Evolutionary conservation across 1,284 basidiomycete genomes (phyloP), one percentile per base, ranked within the genome.

Genomic region (Tylopilus orsonianus): DNA sequence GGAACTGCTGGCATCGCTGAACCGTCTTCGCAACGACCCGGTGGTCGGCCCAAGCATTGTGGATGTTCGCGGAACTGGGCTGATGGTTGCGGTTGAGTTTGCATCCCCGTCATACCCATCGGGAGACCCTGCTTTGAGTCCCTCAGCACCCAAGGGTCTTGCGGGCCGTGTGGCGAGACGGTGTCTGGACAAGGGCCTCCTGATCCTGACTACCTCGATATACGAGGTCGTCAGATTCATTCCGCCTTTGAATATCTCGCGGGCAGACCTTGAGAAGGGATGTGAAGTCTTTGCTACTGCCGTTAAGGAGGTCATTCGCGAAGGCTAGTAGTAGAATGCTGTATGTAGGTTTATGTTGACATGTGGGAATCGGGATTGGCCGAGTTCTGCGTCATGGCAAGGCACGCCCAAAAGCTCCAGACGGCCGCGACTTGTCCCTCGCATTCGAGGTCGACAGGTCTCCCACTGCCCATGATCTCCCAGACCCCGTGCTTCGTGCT

Each of bases 21-120:
- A 82, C 27, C 68, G 65, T 27, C 66, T 91, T n/a, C 73, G 73
- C 41, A 58, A 71, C 10, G 75, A 84, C 51, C 73, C 82, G 1
- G 65, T 69, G 38, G 61, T 89, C 24, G 67, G 67, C 18, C 71
- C 72, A 0, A 70, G 78, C 58, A 82, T 93, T 53, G 74, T 90
- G 41, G 90, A 93, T 60, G 75, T 93, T 37, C 84, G 90, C 34
- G 90, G 90, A 1, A 67, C 73, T 23, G 90, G 90, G 8, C 73
- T 93, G 51, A 93, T 93, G 90, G 75, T 88, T 44, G 89, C 78
- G 2, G 75, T 93, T 47, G 90, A 93, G 65, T 93, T 93, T 59
- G 80, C 80, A 2, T 81, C 82, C 5, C 80, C 86, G 0, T 66
- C 68, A 9, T 72, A 72, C 32, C 67, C 74, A 10, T 60, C 67